These are phyloP conservation scores for Verticillium nonalfalfae DNA, from an alignment of 2,329 filamentous ascomycete genomes.

Conservation along the genomic window DNA sequence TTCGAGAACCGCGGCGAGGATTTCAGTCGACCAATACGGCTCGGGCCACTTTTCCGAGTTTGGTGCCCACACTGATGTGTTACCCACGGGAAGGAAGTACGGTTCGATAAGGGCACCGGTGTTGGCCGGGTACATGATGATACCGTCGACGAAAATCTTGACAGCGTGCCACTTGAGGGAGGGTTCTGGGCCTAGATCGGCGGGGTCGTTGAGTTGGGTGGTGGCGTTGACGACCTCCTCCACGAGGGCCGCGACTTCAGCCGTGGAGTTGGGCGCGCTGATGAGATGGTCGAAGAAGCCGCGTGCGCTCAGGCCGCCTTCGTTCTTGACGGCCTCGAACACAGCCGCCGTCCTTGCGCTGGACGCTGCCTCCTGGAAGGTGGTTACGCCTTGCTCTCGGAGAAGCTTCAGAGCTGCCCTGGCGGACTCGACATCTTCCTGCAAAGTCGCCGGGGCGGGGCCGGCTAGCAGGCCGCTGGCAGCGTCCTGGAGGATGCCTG, in stretches of 20 bases:
- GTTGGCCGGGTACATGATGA: conserved; percentile 19
- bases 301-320: conserved; percentile 14
- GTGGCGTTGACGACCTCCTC: conserved; percentile 7
- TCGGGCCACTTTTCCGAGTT: conserved; percentile 20
- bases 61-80: conserved; percentile 5
- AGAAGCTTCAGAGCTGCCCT: conserved; percentile 18
- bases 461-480: conserved; percentile 13
- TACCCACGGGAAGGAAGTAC: conserved; percentile 13
- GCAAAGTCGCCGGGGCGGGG: conserved; percentile 10
- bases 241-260: conserved; percentile 8
- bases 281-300: conserved; percentile 19
- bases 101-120: conserved; percentile 19
- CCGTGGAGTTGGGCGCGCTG: conserved; percentile 13
- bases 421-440: conserved; percentile 14
- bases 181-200: conserved; percentile 10
- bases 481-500: conserved; percentile 16
- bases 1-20: conserved; percentile 16
- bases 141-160: conserved; percentile 19
- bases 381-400: conserved; percentile 18
- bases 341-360: conserved; percentile 4
- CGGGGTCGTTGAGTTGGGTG: conserved; percentile 9
- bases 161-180: conserved; percentile 19
- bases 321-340: conserved; percentile 14
- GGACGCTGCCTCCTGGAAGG: conserved; percentile 19
- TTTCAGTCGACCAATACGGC: conserved; percentile 20